These are phyloP conservation scores for Daldinia vernicosa DNA, from an alignment of 495 filamentous ascomycete genomes.

Conservation along the genomic window DNA sequence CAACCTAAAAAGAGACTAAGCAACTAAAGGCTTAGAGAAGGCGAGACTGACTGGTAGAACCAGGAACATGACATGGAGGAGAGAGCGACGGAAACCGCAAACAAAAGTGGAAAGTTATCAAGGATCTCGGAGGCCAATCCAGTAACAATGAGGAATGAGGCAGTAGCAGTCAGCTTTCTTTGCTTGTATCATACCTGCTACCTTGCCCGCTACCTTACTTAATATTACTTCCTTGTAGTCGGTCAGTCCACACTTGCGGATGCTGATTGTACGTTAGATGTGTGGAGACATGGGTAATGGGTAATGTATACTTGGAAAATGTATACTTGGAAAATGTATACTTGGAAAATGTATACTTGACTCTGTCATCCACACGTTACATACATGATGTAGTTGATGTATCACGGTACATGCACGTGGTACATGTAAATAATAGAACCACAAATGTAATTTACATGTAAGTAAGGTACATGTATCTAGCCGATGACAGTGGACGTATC, in stretches of 20 bases:
- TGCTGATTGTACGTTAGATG: slow-evolving; percentile 8
- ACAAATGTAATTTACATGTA: too few species aligned
- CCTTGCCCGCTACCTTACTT: not conserved
- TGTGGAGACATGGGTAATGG: not conserved
- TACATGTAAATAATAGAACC: too few species aligned
- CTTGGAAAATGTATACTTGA: not conserved
- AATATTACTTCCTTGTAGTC: slow-evolving; percentile 4
- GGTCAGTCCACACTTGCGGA: slow-evolving; percentile 35
- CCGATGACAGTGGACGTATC: too few species aligned
- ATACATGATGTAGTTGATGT: slow-evolving; percentile 1
- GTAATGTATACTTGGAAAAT: not conserved
- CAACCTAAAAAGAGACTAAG: not conserved
- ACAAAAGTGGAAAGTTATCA: slow-evolving; percentile 40
- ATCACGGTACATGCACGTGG: too few species aligned
- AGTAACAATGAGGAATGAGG: slow-evolving; percentile 9
- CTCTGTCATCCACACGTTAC: not conserved
- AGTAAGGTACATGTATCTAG: too few species aligned
- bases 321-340: not conserved
- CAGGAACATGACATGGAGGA: not conserved
- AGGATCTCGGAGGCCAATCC: slow-evolving; percentile 24
- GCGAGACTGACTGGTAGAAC: not conserved
- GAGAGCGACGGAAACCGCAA: slow-evolving; percentile 25
- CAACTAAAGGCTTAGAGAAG: not conserved
- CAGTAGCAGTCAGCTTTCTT: slow-evolving; percentile 20
- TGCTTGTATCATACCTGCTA: slow-evolving; percentile 13